Evolutionary conservation across 352 stramenopile species (phyloP).

Genomic region (Phytopythium boreale): DNA sequence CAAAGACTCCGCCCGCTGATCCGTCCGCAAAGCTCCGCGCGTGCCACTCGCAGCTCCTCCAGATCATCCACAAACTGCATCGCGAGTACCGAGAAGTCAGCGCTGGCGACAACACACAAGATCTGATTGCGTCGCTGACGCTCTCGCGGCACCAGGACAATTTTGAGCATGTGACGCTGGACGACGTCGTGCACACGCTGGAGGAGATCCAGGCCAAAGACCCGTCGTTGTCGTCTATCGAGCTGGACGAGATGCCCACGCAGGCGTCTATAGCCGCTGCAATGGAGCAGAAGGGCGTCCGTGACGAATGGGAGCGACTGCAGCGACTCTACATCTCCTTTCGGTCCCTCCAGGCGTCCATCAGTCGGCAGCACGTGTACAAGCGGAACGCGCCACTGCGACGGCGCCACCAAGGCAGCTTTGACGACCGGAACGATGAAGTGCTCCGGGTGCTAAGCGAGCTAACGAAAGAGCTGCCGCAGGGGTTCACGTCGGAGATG

Average conservation of each 20-base stretch:
- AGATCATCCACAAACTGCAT: slow-evolving; percentile 44
- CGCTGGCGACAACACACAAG: slow-evolving; percentile 21
- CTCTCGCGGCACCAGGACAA: slow-evolving; percentile 14
- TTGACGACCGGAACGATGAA: slow-evolving; percentile 18
- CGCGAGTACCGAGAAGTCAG: slow-evolving; percentile 28
- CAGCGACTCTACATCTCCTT: slow-evolving; percentile 45
- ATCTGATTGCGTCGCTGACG: slow-evolving; percentile 30
- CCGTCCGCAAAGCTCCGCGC: slow-evolving; percentile 28
- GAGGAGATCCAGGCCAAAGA: slow-evolving; percentile 32
- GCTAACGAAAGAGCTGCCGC: slow-evolving; percentile 38
- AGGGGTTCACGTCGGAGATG: slow-evolving; percentile 59
- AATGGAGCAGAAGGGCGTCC: slow-evolving; percentile 15
- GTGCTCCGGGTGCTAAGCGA: slow-evolving; percentile 33
- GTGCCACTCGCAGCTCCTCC: slow-evolving; percentile 42
- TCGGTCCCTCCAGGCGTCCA: slow-evolving; percentile 32
- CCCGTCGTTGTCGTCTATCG: slow-evolving; percentile 18
- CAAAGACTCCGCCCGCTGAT: slow-evolving; percentile 2
- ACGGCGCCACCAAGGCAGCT: slow-evolving; percentile 18
- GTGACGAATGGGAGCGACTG: slow-evolving; percentile 24
- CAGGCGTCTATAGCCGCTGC: slow-evolving; percentile 23
- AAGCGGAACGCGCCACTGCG: slow-evolving; percentile 12
- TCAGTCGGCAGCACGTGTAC: slow-evolving; percentile 21
- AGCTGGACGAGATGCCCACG: slow-evolving; percentile 25
- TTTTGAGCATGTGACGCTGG: slow-evolving; percentile 22
- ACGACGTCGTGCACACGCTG: slow-evolving; percentile 32